Conservation (phyloP, 2,329 filamentous ascomycete species). For the Sclerotinia minor region DNA sequence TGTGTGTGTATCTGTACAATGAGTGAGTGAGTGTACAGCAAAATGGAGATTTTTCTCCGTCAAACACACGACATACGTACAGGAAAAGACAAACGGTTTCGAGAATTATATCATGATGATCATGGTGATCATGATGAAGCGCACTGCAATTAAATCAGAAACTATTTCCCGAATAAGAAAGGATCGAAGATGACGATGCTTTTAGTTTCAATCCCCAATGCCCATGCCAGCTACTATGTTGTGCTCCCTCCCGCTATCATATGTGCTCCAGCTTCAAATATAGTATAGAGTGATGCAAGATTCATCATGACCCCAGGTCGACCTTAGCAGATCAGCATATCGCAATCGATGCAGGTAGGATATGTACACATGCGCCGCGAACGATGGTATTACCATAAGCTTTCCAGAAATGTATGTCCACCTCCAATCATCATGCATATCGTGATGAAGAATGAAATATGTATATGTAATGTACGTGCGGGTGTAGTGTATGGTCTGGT, state of each 20-base stretch:
- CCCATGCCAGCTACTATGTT: neutral
- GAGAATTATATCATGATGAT: constrained; percentile 4
- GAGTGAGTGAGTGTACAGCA: too few species aligned
- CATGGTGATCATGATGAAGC: constrained; percentile 15
- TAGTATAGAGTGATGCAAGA: neutral
- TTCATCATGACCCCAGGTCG: neutral
- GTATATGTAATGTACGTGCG: neutral
- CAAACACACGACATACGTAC: constrained; percentile 21
- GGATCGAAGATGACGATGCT: constrained; percentile 15
- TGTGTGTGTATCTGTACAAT: too few species aligned
- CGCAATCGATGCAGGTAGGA: constrained; percentile 9
- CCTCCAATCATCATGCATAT: constrained; percentile 15
- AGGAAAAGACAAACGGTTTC: constrained; percentile 5
- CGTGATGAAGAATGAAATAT: neutral
- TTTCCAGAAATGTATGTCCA: neutral
- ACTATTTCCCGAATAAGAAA: neutral
- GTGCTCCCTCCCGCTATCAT: neutral
- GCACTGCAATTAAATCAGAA: neutral
- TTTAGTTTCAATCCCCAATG: neutral
- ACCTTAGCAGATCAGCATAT: constrained; percentile 4
- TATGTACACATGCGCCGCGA: constrained; percentile 5
- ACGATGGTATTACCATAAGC: constrained; percentile 22
- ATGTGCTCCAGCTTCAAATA: constrained; percentile 3
- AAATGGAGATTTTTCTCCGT: constrained; percentile 6
- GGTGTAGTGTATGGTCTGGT: neutral